Evolutionary conservation across 129 eudicot species (phyloP).

Genomic region (Flaveria ramosissima): DNA sequence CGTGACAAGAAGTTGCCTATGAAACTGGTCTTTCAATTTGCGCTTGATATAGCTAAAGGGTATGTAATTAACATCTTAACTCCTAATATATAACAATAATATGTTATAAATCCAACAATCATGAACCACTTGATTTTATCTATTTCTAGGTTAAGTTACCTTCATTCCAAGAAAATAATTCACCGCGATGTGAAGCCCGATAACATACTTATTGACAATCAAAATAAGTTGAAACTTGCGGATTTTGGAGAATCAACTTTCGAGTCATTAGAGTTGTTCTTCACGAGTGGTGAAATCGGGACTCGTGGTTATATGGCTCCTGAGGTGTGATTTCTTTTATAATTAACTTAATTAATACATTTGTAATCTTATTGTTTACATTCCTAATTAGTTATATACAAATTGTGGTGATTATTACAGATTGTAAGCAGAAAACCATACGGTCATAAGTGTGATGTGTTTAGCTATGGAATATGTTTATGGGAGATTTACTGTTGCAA

Average conservation of each 20-base stretch:
- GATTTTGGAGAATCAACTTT: conserved; percentile 42
- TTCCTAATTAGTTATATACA: background rate
- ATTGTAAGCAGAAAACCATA: conserved; percentile 35
- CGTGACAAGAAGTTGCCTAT: conserved; percentile 32
- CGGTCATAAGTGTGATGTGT: conserved; percentile 45
- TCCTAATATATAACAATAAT: background rate
- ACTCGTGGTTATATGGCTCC: conserved; percentile 67
- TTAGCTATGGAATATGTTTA: conserved; percentile 51
- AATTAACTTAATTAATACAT: background rate
- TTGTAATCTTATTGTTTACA: background rate
- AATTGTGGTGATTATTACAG: conserved; percentile 8
- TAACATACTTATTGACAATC: conserved; percentile 49
- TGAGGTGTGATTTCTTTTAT: conserved; percentile 34
- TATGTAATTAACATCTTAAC: conserved; percentile 11
- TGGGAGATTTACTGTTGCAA: conserved; percentile 55
- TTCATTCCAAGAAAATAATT: conserved; percentile 50
- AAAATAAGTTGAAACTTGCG: conserved; percentile 34
- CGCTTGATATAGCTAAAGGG: conserved; percentile 51
- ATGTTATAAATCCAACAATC: background rate
- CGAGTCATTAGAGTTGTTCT: conserved; percentile 37
- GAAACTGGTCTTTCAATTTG: conserved; percentile 28
- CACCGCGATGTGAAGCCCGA: conserved; percentile 53
- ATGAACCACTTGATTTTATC: background rate
- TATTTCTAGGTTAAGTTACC: conserved; percentile 44
- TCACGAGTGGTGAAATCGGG: conserved; percentile 47